Conservation (phyloP, 805 yeast genomes). For the Teunomyces atbi region DNA sequence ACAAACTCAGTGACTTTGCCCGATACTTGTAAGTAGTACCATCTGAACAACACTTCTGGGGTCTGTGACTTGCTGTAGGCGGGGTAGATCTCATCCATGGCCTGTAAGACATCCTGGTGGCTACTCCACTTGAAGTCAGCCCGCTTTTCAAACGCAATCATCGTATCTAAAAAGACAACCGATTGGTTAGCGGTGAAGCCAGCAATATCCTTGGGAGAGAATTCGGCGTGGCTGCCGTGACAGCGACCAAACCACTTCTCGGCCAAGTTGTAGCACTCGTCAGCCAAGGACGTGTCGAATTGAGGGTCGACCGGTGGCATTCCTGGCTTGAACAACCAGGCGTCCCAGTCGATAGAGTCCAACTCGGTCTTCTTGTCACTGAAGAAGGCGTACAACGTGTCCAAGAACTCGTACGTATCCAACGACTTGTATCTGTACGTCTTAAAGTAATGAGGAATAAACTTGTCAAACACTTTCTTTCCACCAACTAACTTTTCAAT, state of each 20-base stretch:
- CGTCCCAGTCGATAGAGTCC: constrained; percentile 77
- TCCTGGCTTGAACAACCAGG: constrained; percentile 81
- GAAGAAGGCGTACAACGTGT: constrained; percentile 67
- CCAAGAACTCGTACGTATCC: constrained; percentile 80
- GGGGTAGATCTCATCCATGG: constrained; percentile 34
- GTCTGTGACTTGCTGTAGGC: constrained; percentile 55
- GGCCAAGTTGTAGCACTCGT: constrained; percentile 65
- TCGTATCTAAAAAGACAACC: constrained; percentile 72
- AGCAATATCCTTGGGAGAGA: constrained; percentile 50
- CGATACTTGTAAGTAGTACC: constrained; percentile 65
- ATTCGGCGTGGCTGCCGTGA: constrained; percentile 23
- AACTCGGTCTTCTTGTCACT: constrained; percentile 47
- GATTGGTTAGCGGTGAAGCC: constrained; percentile 71
- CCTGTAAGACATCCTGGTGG: constrained; percentile 30
- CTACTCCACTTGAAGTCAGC: constrained; percentile 37
- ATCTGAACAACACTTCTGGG: constrained; percentile 79
- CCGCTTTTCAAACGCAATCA: constrained; percentile 49
- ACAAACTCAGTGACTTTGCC: constrained; percentile 49
- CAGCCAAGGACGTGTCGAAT: constrained; percentile 77
- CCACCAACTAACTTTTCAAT: constrained; percentile 73
- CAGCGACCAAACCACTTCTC: constrained; percentile 52
- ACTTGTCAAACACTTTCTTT: constrained; percentile 64
- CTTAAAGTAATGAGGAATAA: constrained; percentile 72
- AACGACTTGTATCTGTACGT: constrained; percentile 68
- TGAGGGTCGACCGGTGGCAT: constrained; percentile 80